phyloP scores from a whole-genome alignment of 371 early-diverging fungal species.

The Mucor lusitanicus region DNA sequence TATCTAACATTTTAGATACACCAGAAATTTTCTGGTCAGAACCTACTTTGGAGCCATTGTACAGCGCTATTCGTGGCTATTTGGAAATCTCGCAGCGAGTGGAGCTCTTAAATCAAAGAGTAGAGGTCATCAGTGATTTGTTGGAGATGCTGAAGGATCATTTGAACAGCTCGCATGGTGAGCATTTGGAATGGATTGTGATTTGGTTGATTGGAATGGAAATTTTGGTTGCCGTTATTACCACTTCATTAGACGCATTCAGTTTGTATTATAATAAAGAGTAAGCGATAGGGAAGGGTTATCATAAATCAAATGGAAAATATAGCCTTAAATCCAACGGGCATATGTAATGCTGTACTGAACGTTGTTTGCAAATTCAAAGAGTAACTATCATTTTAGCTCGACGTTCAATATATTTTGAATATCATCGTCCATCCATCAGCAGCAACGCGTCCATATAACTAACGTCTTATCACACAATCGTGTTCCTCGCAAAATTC shows the following conservation, averaged over 20 bases:
- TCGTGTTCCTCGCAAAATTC: no score
- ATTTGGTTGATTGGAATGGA: conserved; percentile 82
- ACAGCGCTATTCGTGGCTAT: conserved; percentile 75
- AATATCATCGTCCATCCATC: no score
- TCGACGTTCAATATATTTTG: no score
- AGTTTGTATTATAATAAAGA: conserved; percentile 63
- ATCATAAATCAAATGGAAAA: background rate
- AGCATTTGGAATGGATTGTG: conserved; percentile 84
- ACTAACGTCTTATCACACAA: no score
- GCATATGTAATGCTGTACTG: no score
- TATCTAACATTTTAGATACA: conserved; percentile 81
- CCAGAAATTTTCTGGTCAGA: conserved; percentile 92
- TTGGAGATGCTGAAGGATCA: conserved; percentile 89
- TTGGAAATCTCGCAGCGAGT: conserved; percentile 78
- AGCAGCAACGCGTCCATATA: no score
- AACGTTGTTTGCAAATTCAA: no score
- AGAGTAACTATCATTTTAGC: no score
- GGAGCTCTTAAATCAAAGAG: conserved; percentile 56
- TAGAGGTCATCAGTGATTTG: conserved; percentile 73
- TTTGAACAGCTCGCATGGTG: conserved; percentile 67
- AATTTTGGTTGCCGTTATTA: conserved; percentile 78
- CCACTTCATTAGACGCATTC: conserved; percentile 75
- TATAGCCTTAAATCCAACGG: no score
- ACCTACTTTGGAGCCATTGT: conserved; percentile 79
- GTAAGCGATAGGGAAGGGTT: background rate